Percentiles rank a stretch among this genome's conserved stretches.
Conservation (phyloP, 495 filamentous ascomycete species). For the Podospora didyma region DNA sequence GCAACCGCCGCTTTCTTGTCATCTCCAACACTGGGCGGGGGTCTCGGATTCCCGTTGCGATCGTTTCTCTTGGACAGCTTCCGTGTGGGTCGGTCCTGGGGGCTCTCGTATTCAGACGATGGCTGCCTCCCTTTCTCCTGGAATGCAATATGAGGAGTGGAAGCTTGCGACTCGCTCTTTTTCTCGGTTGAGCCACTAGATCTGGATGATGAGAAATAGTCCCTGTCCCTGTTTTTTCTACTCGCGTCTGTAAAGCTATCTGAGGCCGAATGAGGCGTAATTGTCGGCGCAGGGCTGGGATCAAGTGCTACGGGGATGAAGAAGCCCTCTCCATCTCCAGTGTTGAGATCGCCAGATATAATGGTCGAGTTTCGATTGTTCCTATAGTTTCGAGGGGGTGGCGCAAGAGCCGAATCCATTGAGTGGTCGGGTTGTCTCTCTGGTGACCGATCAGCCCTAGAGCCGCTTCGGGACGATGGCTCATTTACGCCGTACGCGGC, state of each 20-base stretch:
- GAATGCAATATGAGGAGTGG: slow-evolving; percentile 85
- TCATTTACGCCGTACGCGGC: slow-evolving; percentile 45
- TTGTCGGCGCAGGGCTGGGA: slow-evolving; percentile 63
- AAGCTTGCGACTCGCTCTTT: slow-evolving; percentile 39
- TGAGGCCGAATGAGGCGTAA: slow-evolving; percentile 56
- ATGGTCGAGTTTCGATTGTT: slow-evolving; percentile 70
- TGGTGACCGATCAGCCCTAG: slow-evolving; percentile 45
- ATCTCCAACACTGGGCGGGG: slow-evolving; percentile 40
- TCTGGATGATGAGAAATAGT: slow-evolving; percentile 48
- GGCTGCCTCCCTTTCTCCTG: slow-evolving; percentile 76
- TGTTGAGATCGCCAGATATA: slow-evolving; percentile 58
- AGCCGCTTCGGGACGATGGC: slow-evolving; percentile 46
- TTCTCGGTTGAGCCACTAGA: slow-evolving; percentile 24
- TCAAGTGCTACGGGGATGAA: slow-evolving; percentile 91
- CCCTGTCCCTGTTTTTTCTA: slow-evolving; percentile 44
- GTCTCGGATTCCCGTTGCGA: slow-evolving; percentile 34
- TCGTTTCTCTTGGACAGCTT: slow-evolving; percentile 44
- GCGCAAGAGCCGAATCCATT: slow-evolving; percentile 56
- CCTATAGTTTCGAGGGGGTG: slow-evolving; percentile 73
- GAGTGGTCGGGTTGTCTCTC: slow-evolving; percentile 38
- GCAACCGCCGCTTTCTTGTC: slow-evolving; percentile 33
- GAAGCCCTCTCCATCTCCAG: slow-evolving; percentile 64
- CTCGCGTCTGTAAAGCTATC: slow-evolving; percentile 36
- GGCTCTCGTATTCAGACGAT: slow-evolving; percentile 47
- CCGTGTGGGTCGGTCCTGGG: slow-evolving; percentile 34